Conservation (phyloP, 441 rosid species). For the Codiaeum variegatum region DNA sequence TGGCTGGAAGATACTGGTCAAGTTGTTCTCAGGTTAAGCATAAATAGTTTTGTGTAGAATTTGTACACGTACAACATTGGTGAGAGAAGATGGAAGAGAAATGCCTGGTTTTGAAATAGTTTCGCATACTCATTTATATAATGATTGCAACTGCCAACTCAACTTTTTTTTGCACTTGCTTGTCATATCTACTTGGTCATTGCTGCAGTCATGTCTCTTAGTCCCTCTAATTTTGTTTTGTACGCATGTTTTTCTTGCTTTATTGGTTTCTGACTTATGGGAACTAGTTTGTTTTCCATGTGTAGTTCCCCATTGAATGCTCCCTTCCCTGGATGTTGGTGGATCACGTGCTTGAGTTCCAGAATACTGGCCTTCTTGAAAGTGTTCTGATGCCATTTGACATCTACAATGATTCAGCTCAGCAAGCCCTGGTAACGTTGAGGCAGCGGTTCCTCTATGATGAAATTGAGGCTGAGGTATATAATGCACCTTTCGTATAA, state of each 20-base stretch:
- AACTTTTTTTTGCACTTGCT: background rate
- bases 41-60: background rate
- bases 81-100: background rate
- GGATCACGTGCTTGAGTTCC: conserved; percentile 85
- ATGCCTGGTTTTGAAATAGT: background rate
- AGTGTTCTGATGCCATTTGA: conserved; percentile 93
- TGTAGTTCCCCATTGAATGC: conserved; percentile 96
- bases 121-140: background rate
- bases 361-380: conserved; percentile 84
- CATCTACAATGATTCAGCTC: conserved; percentile 98
- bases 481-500: conserved; percentile 7
- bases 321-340: conserved; percentile 99
- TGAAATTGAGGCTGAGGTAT: conserved; percentile 99
- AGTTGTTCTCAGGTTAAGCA: background rate
- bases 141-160: background rate
- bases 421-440: conserved; percentile 86
- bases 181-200: background rate
- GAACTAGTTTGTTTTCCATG: conserved; percentile 18
- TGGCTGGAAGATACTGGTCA: background rate
- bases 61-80: conserved; percentile 1
- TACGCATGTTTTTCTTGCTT: background rate
- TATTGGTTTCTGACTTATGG: conserved; percentile 11
- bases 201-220: background rate
- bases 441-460: conserved; percentile 97
- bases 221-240: background rate